Base-by-base conservation (phyloP, 2,329 filamentous ascomycete species). In the Allantophomopsis lycopodina region DNA sequence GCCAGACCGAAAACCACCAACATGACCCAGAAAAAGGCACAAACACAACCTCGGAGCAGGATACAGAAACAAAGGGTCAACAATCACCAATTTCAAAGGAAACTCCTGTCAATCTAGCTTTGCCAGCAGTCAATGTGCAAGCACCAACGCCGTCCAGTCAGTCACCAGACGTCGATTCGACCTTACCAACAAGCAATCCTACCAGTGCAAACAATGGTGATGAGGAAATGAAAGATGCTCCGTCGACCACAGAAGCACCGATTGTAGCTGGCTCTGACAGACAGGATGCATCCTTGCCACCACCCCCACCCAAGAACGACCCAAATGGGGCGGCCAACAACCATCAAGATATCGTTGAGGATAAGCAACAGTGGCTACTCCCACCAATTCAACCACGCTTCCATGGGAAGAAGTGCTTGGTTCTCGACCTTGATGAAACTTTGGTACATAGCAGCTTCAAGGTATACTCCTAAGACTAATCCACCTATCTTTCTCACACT, bases 371-470 rank as follows among this genome's bases (percentile, higher is more conserved):
- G 44, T 58, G 52, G 52, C 68, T 98, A 30, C 65, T 98, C 40
- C 87, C 87, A n/a, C 79, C 88, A 1, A 73, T 89, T 48, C 69
- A 78, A 32, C 79, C 85, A 18, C 79, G 84, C 50, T 76, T 91
- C 52, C 78, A 82, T 59, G 86, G 87, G 20, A 80, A 84, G 55
- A 98, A 98, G 61, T 98, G 91, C 53, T 66, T 98, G 32, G 89
- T 98, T 14, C 71, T 98, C 35, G 91, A 98, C 64, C 66, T 98
- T 44, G 91, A 98, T 50, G 91, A 98, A 61, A 98, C 91, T 1
- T 65, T 98, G 39, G 91, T 98, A 17, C 91, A 98, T 65, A 96
- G 91, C 60, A 96, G 91, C 50, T 98, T 98, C 65, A 98, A 98
- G 75, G 89, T 93, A 62, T 40, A 12, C 17, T 14, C 20, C 36